phyloP scores from a whole-genome alignment of 2,329 filamentous ascomycete species.

The Paecilomyces variotii region DNA sequence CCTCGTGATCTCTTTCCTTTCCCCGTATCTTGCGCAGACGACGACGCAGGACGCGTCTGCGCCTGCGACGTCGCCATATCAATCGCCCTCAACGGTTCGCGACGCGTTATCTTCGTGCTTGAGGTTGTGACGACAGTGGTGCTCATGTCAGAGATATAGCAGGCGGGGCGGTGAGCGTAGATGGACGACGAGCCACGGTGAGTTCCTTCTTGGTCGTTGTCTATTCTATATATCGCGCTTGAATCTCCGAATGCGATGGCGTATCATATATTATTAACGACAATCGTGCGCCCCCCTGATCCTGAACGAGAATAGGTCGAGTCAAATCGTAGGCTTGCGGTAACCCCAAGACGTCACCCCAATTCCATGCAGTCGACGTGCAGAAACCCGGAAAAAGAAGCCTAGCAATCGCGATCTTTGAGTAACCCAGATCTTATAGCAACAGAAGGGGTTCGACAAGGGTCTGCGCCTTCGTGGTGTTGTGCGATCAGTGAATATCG shows the following conservation, averaged over 20 bases:
- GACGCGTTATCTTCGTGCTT: slow-evolving; percentile 27
- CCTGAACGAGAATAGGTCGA: background rate
- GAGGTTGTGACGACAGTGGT: slow-evolving; percentile 28
- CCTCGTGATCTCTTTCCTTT: slow-evolving; percentile 23
- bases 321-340: background rate
- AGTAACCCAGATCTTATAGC: background rate
- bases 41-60: slow-evolving; percentile 26
- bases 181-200: background rate
- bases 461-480: background rate
- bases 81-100: slow-evolving; percentile 28
- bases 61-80: slow-evolving; percentile 31
- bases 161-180: background rate
- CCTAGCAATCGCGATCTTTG: background rate
- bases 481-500: background rate
- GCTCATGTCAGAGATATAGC: slow-evolving; percentile 23
- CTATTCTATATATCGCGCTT: background rate
- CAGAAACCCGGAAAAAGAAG: background rate
- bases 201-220: background rate
- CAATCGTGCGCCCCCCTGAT: background rate
- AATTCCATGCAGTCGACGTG: background rate
- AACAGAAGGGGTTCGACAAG: background rate
- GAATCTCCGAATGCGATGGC: background rate
- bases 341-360: background rate
- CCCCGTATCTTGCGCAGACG: slow-evolving; percentile 17
- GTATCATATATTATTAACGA: background rate